Conservation (phyloP, 2,329 filamentous ascomycete species). For the Trichoderma citrinoviride region DNA sequence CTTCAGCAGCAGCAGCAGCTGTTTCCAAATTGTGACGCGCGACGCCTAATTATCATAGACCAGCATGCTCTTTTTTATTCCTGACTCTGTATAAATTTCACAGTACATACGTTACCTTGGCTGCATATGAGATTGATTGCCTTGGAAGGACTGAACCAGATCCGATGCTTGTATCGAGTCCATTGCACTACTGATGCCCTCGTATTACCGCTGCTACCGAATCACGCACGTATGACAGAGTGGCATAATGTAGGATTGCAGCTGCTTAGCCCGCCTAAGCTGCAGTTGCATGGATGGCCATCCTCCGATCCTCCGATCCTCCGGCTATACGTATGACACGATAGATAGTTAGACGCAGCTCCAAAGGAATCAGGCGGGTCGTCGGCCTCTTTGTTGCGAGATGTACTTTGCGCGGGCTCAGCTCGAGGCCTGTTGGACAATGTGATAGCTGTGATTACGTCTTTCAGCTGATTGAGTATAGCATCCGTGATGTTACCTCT, state of each 20-base stretch:
- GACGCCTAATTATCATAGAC: slow-evolving; percentile 10
- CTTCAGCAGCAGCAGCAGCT: slow-evolving; percentile 23
- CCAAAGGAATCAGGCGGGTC: not conserved
- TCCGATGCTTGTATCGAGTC: not conserved
- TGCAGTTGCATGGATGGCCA: not conserved
- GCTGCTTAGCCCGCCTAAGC: not conserved
- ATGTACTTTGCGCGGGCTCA: not conserved
- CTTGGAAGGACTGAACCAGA: too few relatives aligned
- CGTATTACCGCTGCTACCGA: not conserved
- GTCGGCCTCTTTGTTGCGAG: not conserved
- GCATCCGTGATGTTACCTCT: too few relatives aligned
- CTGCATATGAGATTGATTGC: not conserved
- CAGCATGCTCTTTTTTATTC: not conserved
- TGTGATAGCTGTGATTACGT: too few relatives aligned
- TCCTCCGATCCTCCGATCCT: not conserved
- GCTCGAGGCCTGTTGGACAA: too few relatives aligned
- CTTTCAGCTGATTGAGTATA: not conserved
- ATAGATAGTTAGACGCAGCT: not conserved
- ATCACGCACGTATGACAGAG: not conserved
- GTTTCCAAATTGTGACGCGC: slow-evolving; percentile 32
- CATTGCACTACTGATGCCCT: not conserved
- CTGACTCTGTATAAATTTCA: not conserved
- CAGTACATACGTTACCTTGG: not conserved
- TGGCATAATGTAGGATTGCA: not conserved
- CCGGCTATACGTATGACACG: not conserved